Evolutionary conservation across 2,329 filamentous ascomycete genomes (phyloP).

Genomic region (Botrytis hyacinthi): DNA sequence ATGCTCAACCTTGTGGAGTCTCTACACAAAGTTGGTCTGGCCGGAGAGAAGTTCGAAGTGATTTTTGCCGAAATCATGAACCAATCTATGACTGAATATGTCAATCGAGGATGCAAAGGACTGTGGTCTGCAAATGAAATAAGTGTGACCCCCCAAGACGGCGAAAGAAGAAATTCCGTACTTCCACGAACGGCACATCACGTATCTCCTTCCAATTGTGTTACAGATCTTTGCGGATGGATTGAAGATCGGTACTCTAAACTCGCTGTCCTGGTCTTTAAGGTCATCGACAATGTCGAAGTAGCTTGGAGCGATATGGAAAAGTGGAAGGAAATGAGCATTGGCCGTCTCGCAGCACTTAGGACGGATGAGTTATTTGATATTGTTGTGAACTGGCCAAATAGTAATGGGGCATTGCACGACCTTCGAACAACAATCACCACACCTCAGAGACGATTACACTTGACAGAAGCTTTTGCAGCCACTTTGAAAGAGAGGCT

Average conservation of each 20-base stretch:
- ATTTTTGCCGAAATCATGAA: conserved; percentile 72
- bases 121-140: conserved; percentile 49
- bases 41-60: conserved; percentile 66
- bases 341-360: conserved; percentile 65
- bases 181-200: conserved; percentile 36
- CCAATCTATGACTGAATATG: conserved; percentile 60
- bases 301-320: conserved; percentile 58
- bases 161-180: conserved; percentile 28
- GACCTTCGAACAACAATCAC: conserved; percentile 71
- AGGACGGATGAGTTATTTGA: conserved; percentile 74
- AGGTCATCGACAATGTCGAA: conserved; percentile 35
- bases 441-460: conserved; percentile 63
- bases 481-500: conserved; percentile 63
- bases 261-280: conserved; percentile 61
- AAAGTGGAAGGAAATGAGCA: conserved; percentile 68
- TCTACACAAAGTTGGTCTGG: conserved; percentile 63
- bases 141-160: conserved; percentile 7
- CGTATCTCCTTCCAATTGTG: conserved; percentile 52
- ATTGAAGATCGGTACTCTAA: conserved; percentile 65
- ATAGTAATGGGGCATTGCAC: conserved; percentile 67
- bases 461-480: conserved; percentile 69
- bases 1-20: conserved; percentile 57
- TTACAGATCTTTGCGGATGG: conserved; percentile 63
- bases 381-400: conserved; percentile 73
- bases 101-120: conserved; percentile 60